These are phyloP conservation scores for Cyclotella kingstonii DNA, from an alignment of 108 stramenopile genomes.

Conservation along the genomic window DNA sequence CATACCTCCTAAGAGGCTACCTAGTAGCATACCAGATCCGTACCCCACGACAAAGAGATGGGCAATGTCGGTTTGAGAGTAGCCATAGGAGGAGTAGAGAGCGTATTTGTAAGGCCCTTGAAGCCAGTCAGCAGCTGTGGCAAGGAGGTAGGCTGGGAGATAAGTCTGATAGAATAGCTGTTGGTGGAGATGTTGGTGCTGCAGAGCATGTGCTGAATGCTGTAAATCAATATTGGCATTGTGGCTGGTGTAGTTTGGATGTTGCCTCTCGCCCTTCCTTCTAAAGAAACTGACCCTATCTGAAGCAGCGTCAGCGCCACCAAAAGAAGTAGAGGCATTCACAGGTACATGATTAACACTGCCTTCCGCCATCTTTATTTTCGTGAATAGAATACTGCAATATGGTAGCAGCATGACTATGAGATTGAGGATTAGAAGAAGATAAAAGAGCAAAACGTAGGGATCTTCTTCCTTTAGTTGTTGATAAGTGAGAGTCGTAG, in stretches of 20 bases:
- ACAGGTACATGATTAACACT: too few relatives aligned
- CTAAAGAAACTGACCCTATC: neutral
- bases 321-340: neutral
- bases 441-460: conserved; percentile 1
- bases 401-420: neutral
- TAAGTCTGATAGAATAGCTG: conserved; percentile 63
- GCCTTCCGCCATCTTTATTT: neutral
- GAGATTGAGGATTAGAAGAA: neutral
- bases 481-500: neutral
- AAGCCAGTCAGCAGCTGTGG: conserved; percentile 93
- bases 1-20: conserved; percentile 62
- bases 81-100: conserved; percentile 91
- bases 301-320: neutral
- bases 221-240: neutral
- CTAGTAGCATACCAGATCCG: conserved; percentile 70
- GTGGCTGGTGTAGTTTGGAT: neutral
- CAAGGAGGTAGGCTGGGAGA: conserved; percentile 88
- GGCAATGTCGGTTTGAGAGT: conserved; percentile 79
- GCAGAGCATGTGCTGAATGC: conserved; percentile 3
- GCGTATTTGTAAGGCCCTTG: conserved; percentile 99
- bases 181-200: conserved; percentile 18
- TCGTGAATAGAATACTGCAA: neutral
- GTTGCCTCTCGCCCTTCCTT: neutral
- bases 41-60: conserved; percentile 86
- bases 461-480: conserved; percentile 1